A percentile compares a stretch with the other conserved stretches of the same genome.
Evolutionary conservation across 345 rosid genomes (phyloP).

Genomic region (Punica granatum): DNA sequence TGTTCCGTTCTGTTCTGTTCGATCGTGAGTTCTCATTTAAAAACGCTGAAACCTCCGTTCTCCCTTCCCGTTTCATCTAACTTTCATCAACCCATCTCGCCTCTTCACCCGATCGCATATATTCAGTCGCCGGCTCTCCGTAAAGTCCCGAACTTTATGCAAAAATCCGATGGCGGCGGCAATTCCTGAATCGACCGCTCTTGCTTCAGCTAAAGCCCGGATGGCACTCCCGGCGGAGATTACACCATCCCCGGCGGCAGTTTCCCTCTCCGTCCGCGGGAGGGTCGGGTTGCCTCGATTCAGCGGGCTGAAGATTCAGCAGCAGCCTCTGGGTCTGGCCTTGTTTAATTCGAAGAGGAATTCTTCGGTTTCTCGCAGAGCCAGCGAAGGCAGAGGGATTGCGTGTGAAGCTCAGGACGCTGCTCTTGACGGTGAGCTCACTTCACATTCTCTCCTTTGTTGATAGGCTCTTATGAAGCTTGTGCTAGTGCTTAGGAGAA

Average conservation of each 20-base stretch:
- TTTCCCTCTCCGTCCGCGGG: constrained; percentile 16
- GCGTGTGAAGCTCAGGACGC: constrained; percentile 52
- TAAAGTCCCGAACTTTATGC: background rate
- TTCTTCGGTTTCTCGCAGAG: constrained; percentile 22
- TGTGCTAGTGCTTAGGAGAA: background rate
- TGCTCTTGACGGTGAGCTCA: constrained; percentile 35
- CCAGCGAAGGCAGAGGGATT: constrained; percentile 16
- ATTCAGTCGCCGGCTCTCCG: background rate
- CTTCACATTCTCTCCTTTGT: background rate
- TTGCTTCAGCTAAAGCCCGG: constrained; percentile 21
- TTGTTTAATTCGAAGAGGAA: constrained; percentile 23
- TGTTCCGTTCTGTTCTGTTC: background rate
- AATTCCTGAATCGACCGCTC: constrained; percentile 10
- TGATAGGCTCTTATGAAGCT: background rate
- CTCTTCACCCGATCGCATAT: background rate
- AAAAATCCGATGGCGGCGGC: constrained; percentile 25
- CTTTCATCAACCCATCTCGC: constrained; percentile 11
- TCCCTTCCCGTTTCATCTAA: constrained; percentile 6
- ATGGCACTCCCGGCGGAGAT: constrained; percentile 23
- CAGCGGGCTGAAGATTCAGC: constrained; percentile 36
- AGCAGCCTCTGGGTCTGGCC: constrained; percentile 16
- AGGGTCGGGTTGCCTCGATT: constrained; percentile 30
- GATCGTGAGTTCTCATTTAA: background rate
- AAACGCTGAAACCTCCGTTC: background rate
- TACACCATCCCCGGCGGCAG: constrained; percentile 9